Conservation (phyloP, 176 grass and related monocot genomes). For the Poa annua region DNA sequence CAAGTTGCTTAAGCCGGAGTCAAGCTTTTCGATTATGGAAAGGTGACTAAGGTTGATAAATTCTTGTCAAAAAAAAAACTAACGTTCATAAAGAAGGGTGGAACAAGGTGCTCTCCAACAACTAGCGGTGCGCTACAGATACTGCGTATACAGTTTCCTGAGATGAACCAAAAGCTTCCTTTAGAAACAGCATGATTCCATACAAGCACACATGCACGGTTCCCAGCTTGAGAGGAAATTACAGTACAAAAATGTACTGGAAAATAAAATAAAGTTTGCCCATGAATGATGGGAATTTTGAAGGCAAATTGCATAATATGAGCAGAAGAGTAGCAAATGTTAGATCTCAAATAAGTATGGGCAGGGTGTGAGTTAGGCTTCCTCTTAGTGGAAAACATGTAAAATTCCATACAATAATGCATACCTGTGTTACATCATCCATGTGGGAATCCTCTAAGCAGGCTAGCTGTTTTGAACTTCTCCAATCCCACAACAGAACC, state of each 20-base stretch:
- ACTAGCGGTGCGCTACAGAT: neutral
- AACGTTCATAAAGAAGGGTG: neutral
- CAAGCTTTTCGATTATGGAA: neutral
- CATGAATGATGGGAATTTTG: neutral
- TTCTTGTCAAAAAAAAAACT: too few relatives aligned
- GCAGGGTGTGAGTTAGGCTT: neutral
- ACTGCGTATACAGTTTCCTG: neutral
- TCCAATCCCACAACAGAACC: constrained; percentile 96
- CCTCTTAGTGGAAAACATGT: neutral
- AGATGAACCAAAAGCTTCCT: neutral
- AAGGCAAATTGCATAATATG: neutral
- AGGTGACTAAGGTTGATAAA: neutral
- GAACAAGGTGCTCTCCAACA: neutral
- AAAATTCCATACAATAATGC: constrained; percentile 12
- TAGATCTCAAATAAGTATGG: neutral
- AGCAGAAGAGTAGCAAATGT: neutral
- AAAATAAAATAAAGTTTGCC: neutral
- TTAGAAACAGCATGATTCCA: neutral
- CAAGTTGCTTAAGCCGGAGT: neutral
- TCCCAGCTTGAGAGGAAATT: neutral
- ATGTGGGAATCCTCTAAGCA: constrained; percentile 91
- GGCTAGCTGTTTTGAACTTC: constrained; percentile 80
- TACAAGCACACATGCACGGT: neutral
- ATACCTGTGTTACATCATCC: constrained; percentile 90
- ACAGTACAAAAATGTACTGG: neutral